Evolutionary conservation across 176 grass and related monocot genomes (phyloP).

Genomic region (Lolium rigidum): DNA sequence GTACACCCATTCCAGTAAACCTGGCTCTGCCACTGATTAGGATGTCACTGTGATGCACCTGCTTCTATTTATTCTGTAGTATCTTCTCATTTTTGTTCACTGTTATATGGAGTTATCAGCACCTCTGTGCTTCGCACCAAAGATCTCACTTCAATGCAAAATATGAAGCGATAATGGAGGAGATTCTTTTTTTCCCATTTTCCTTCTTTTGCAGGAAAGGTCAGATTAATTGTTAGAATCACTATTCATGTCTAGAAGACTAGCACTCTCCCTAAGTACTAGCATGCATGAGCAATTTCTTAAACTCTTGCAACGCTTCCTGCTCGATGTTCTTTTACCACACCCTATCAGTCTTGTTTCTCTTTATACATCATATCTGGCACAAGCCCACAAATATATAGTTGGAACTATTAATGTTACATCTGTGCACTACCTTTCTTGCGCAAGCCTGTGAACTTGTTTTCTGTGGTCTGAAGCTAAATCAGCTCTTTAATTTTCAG

Average conservation of each 20-base stretch:
- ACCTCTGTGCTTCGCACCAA: conserved; percentile 2
- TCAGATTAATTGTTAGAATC: neutral
- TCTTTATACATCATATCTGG: neutral
- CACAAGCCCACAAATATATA: neutral
- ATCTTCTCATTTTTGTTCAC: neutral
- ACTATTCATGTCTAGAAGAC: conserved; percentile 2
- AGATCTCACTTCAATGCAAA: neutral
- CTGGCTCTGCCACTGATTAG: neutral
- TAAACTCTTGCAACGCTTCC: conserved; percentile 18
- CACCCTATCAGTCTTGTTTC: neutral
- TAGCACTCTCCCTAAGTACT: conserved; percentile 23
- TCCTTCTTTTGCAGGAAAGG: neutral
- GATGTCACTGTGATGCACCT: neutral
- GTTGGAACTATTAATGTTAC: conserved; percentile 18
- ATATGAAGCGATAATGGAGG: conserved; percentile 12
- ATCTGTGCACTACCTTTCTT: conserved; percentile 19
- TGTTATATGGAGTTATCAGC: neutral
- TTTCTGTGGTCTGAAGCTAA: conserved; percentile 42
- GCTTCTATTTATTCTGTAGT: conserved; percentile 22
- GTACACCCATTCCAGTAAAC: neutral
- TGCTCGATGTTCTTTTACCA: conserved; percentile 24
- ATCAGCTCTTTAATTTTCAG: conserved; percentile 49
- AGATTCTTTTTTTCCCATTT: neutral
- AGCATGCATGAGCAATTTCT: conserved; percentile 24
- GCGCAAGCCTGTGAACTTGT: conserved; percentile 25